Evolutionary conservation across 495 filamentous ascomycete genomes (phyloP), one percentile per base, ranked within the genome.

Genomic region (Podospora tetraspora): DNA sequence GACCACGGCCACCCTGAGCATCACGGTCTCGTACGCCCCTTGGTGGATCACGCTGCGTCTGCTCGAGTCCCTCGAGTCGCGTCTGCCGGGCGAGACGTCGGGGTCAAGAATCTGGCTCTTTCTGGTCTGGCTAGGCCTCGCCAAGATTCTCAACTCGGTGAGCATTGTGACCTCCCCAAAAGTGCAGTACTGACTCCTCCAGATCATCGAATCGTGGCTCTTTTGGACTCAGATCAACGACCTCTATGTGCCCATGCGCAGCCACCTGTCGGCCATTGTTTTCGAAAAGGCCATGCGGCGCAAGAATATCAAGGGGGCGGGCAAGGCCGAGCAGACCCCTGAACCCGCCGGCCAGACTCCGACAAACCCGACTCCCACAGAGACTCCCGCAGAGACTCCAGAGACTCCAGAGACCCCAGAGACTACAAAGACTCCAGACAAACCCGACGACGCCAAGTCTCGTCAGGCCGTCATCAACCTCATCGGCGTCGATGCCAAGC

Each of bases 401-500:
- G 29, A 24, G n/a, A 24, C 13, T 23, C 2, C 27, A 52, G 27
- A 23, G 21, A 52, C 22, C 11, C 10, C 21, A 13, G 27, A 3
- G 27, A 63, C 24, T 23, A 0, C 61, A 56, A 19, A 58, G 43
- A 30, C 16, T 22, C 21, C 11, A 8, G 52, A 57, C 27, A 59
- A 66, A 37, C 23, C 37, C n/a, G 61, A 62, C 34, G 16, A 68
- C 16, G 29, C 25, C 10, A 64, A 75, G 66, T 89, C 87, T 66
- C 87, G 88, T 32, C 91, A 92, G 74, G 88, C 86, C 56, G 89
- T 86, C 29, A 86, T 92, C 69, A 93, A 93, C 72, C 79, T 92
- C 27, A 85, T 91, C 23, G 88, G 88, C 1, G 86, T 94, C 13
- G 91, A 94, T 78, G 82, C 88, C 4, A 85, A 86, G 64, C 86